Evolutionary conservation across 495 filamentous ascomycete species (phyloP), one percentile per base, ranked within the genome.

Genomic region (Xylaria telfairii): DNA sequence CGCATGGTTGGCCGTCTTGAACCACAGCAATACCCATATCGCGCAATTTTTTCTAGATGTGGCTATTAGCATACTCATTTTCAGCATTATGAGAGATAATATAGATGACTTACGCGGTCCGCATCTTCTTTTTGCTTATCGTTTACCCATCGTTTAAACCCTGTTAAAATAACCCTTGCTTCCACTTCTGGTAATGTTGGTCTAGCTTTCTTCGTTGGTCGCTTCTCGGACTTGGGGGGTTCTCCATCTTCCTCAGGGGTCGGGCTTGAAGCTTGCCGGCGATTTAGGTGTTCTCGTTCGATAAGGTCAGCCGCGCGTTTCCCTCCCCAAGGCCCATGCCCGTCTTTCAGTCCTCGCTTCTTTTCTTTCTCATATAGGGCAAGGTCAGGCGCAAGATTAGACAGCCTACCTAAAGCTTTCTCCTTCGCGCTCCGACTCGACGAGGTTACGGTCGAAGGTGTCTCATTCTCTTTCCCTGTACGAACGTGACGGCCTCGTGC

Each of bases 291-390:
- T 47, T 88, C 85, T 69, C 81, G 83, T 42, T 90, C 88, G 51
- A 88, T 83, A 49, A 82, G 81, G 66, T 88, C 85, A 46, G 87
- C 87, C 24, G 86, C 87, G 60, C 85, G 81, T 74, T 90, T 92
- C 65, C 93, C 94, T 64, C 94, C 92, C 74, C 93, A 91, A 2
- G 94, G 88, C 4, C 78, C 80, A n/a, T 78, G 75, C 44, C 91
- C 90, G n/a, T 94, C 94, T 49, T 92, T 91, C 26, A 89, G 67
- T 17, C 79, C 79, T 65, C 87, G 89, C 83, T 96, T 97, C 83
- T 85, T 93, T 80, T 99, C 96, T 75, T 97, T 98, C 78, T 99
- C 92, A 76, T 94, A 98, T 62, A 95, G 82, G 9, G 90, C 91
- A 72, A 98, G 92, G 79, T 98, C 96, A 0, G 89, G 86, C 12